phyloP scores from a whole-genome alignment of 2,329 filamentous ascomycete species.

The Alternaria postmessia region DNA sequence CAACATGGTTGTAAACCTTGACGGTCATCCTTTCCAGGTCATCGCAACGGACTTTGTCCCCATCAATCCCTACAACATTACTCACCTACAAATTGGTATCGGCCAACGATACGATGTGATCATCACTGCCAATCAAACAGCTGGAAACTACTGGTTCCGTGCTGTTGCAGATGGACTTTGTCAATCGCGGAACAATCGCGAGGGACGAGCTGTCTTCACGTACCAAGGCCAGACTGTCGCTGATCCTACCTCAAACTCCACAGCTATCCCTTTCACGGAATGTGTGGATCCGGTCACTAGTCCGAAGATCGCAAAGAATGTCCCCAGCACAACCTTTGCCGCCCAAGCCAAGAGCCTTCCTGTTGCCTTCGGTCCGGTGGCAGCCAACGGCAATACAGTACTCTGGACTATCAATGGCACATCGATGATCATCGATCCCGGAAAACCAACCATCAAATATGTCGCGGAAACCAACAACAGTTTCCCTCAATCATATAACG shows the following conservation, averaged over 20 bases:
- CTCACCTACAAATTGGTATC: slow-evolving; percentile 52
- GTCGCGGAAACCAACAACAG: slow-evolving; percentile 52
- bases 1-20: slow-evolving; percentile 37
- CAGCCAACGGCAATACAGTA: slow-evolving; percentile 34
- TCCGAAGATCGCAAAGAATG: slow-evolving; percentile 48
- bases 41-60: slow-evolving; percentile 47
- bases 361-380: slow-evolving; percentile 42
- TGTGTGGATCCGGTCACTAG: slow-evolving; percentile 49
- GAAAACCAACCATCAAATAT: slow-evolving; percentile 57
- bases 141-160: slow-evolving; percentile 48
- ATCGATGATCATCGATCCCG: slow-evolving; percentile 58
- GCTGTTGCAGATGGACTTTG: slow-evolving; percentile 35
- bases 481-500: slow-evolving; percentile 52
- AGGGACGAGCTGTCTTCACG: slow-evolving; percentile 51
- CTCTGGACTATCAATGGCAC: slow-evolving; percentile 55
- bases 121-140: slow-evolving; percentile 43
- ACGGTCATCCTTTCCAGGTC: slow-evolving; percentile 42
- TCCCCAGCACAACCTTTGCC: slow-evolving; percentile 41
- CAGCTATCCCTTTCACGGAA: slow-evolving; percentile 30
- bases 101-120: slow-evolving; percentile 50
- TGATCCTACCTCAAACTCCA: slow-evolving; percentile 44
- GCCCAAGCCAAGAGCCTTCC: slow-evolving; percentile 37
- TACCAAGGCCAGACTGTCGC: slow-evolving; percentile 48
- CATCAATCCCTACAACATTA: slow-evolving; percentile 43
- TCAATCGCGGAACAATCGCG: slow-evolving; percentile 27